Conservation (phyloP, 768 basidiomycete genomes). For the Kwoniella dendrophila region DNA sequence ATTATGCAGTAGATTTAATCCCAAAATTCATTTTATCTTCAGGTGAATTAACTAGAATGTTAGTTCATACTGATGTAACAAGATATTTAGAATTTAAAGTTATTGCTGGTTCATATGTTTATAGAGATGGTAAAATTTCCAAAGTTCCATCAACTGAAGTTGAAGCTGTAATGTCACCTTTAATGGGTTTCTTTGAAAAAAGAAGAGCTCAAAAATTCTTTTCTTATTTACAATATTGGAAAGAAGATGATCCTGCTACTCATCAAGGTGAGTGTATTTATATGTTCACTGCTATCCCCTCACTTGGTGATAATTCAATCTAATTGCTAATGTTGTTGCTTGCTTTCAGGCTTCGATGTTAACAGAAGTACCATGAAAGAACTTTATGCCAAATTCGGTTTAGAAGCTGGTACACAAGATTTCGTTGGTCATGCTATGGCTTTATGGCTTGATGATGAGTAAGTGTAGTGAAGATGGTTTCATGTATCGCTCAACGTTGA, state of each 20-base stretch:
- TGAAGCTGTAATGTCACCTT: slow-evolving; percentile 89
- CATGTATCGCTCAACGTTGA: not conserved
- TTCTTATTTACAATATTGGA: slow-evolving; percentile 93
- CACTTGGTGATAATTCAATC: not conserved
- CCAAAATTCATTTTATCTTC: slow-evolving; percentile 99
- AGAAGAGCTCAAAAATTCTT: slow-evolving; percentile 98
- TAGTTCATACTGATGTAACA: slow-evolving; percentile 97
- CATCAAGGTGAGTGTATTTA: slow-evolving; percentile 74
- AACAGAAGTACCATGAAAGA: slow-evolving; percentile 89
- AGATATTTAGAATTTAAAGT: slow-evolving; percentile 99
- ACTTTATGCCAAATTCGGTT: slow-evolving; percentile 94
- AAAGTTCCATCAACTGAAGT: slow-evolving; percentile 98
- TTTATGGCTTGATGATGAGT: slow-evolving; percentile 96
- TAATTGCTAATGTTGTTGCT: too few species aligned
- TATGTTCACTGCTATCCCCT: not conserved
- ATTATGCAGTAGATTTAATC: slow-evolving; percentile 96
- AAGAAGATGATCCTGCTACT: slow-evolving; percentile 89
- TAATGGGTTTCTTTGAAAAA: slow-evolving; percentile 99
- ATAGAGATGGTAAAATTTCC: slow-evolving; percentile 92
- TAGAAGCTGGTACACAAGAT: slow-evolving; percentile 96
- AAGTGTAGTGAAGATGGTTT: slow-evolving; percentile 54
- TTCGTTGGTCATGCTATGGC: slow-evolving; percentile 99
- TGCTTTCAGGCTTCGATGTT: slow-evolving; percentile 72
- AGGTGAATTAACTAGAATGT: slow-evolving; percentile 94
- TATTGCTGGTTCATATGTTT: slow-evolving; percentile 97